Percentiles rank a stretch among this genome's conserved stretches.
phyloP scores from a whole-genome alignment of 1,284 basidiomycete species.

The Wolfiporia cocos region DNA sequence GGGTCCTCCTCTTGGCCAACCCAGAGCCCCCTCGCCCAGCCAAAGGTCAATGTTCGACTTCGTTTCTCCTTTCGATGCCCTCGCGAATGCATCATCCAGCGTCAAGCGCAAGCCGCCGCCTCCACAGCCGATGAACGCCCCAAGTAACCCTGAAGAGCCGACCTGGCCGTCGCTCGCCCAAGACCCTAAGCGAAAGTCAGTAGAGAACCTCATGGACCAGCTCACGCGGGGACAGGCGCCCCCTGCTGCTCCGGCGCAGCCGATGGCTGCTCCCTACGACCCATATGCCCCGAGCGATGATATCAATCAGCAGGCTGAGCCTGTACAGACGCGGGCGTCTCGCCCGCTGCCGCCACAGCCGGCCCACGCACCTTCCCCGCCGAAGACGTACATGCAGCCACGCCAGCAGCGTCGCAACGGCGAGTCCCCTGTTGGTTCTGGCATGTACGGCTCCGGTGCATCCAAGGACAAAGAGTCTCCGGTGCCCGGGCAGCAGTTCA shows the following conservation, averaged over 20 bases:
- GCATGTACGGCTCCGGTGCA: conserved; percentile 28
- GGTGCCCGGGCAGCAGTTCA: conserved; percentile 36
- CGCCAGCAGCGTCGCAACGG: conserved; percentile 25
- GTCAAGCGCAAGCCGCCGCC: conserved; percentile 56
- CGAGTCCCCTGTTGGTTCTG: conserved; percentile 32
- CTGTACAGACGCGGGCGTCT: conserved; percentile 34
- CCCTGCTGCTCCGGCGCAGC: conserved; percentile 28
- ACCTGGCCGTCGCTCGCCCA: conserved; percentile 41
- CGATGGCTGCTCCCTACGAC: conserved; percentile 32
- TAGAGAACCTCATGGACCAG: conserved; percentile 72
- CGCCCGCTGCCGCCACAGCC: conserved; percentile 50
- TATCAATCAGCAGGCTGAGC: conserved; percentile 34
- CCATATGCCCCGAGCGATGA: conserved; percentile 40
- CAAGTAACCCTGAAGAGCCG: conserved; percentile 45
- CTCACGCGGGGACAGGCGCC: conserved; percentile 49
- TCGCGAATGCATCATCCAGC: conserved; percentile 36
- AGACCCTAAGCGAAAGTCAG: conserved; percentile 72
- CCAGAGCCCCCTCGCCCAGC: conserved; percentile 55
- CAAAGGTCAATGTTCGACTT: conserved; percentile 80
- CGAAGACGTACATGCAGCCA: conserved; percentile 34
- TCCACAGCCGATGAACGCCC: conserved; percentile 31
- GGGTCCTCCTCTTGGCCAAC: conserved; percentile 24
- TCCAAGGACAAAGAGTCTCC: conserved; percentile 68
- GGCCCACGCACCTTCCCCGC: conserved; percentile 46
- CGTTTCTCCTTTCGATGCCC: conserved; percentile 75